phyloP scores from a whole-genome alignment of 2,329 filamentous ascomycete species.

The Stachybotrys echinatus region DNA sequence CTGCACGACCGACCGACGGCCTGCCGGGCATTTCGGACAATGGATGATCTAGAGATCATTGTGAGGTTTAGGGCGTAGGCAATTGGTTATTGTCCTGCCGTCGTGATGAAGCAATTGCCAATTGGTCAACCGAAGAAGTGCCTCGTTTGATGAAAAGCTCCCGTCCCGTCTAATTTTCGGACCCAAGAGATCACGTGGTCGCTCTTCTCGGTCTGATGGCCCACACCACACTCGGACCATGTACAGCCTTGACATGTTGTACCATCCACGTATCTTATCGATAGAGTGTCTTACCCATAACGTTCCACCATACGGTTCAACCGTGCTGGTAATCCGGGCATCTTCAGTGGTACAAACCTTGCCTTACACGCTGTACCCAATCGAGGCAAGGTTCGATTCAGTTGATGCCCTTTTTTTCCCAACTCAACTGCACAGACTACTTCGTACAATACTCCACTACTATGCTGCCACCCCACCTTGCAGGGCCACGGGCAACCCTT shows the following conservation, averaged over 20 bases:
- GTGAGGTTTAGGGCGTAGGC: conserved; percentile 50
- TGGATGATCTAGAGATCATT: conserved; percentile 59
- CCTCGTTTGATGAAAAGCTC: conserved; percentile 36
- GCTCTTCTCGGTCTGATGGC: conserved; percentile 10
- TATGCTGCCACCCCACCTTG: background rate
- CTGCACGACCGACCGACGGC: conserved; percentile 52
- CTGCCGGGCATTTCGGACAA: conserved; percentile 54
- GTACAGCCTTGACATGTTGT: too few species aligned
- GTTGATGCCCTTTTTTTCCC: too few species aligned
- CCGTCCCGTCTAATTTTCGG: conserved; percentile 42
- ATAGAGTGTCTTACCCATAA: too few species aligned
- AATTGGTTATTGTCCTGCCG: conserved; percentile 43
- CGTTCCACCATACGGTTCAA: too few species aligned
- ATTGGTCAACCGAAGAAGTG: conserved; percentile 34
- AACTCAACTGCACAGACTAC: too few species aligned
- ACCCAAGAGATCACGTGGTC: conserved; percentile 30
- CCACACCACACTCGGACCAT: background rate
- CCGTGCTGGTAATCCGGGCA: too few species aligned
- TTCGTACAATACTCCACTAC: too few species aligned
- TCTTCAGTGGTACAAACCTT: too few species aligned
- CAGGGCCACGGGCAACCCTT: background rate
- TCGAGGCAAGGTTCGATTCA: too few species aligned
- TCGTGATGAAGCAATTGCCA: conserved; percentile 34
- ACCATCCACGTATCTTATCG: background rate
- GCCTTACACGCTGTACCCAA: too few species aligned